phyloP scores from a whole-genome alignment of 164 flowering plant species.

The Taxillus chinensis region DNA sequence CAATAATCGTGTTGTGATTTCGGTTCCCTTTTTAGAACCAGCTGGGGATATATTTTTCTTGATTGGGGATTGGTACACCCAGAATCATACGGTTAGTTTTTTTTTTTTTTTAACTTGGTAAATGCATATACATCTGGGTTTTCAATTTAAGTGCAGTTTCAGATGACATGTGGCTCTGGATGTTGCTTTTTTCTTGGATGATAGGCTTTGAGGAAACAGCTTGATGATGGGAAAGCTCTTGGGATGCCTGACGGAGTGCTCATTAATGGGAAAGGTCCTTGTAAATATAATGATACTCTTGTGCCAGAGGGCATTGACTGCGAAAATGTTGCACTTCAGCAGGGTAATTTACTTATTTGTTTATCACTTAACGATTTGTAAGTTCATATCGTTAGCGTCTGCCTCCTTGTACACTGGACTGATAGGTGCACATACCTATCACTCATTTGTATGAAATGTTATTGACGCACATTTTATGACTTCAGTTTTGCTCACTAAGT shows the following conservation, averaged over 20 bases:
- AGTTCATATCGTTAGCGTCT: no score
- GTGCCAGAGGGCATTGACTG: slow-evolving; percentile 82
- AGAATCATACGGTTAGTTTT: slow-evolving; percentile 75
- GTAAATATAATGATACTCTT: slow-evolving; percentile 66
- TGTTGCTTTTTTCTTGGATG: slow-evolving; percentile 2
- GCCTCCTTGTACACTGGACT: no score
- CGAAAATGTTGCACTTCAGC: slow-evolving; percentile 62
- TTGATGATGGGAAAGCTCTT: slow-evolving; percentile 66
- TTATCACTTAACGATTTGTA: no score
- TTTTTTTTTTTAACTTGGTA: background rate
- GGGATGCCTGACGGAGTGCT: slow-evolving; percentile 98
- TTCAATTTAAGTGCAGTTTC: background rate
- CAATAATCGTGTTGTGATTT: slow-evolving; percentile 55
- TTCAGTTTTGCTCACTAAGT: no score
- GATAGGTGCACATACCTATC: no score
- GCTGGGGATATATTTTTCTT: slow-evolving; percentile 64
- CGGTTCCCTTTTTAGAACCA: slow-evolving; percentile 74
- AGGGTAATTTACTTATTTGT: slow-evolving; percentile 37
- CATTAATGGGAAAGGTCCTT: slow-evolving; percentile 95
- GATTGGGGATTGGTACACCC: slow-evolving; percentile 90
- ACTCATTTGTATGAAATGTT: no score
- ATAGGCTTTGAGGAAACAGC: slow-evolving; percentile 67
- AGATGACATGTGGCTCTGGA: background rate
- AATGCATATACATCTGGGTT: background rate
- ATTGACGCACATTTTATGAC: no score